Evolutionary conservation across 208 protist genomes (phyloP).

Genomic region (Angomonas ambiguus): DNA sequence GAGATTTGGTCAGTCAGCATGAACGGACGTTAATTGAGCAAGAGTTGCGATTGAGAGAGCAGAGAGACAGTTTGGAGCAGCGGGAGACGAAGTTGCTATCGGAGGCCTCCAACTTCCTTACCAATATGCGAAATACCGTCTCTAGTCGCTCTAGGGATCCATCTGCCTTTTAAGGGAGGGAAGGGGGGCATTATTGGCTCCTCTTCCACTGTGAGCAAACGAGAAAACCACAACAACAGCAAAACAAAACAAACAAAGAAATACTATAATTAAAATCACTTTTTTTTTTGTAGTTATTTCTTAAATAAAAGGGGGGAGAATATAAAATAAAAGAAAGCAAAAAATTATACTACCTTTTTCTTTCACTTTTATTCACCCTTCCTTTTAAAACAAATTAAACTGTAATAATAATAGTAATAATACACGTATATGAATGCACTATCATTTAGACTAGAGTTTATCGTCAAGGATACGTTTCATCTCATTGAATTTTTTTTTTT

Average conservation of each 20-base stretch:
- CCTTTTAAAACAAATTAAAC: background rate
- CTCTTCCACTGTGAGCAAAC: too few relatives aligned
- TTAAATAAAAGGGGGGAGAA: background rate
- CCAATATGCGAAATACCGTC: conserved; percentile 64
- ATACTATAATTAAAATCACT: too few relatives aligned
- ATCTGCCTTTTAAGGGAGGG: conserved; percentile 35
- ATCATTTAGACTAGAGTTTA: background rate
- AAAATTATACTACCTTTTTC: background rate
- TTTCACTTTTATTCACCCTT: conserved; percentile 2
- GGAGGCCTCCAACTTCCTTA: conserved; percentile 79
- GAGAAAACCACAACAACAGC: too few relatives aligned
- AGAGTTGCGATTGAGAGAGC: conserved; percentile 83
- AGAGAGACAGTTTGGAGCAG: conserved; percentile 85
- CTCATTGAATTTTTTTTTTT: conserved; percentile 8
- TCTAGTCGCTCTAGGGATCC: conserved; percentile 56
- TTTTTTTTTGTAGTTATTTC: background rate
- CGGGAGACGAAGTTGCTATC: conserved; percentile 85
- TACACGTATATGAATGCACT: background rate
- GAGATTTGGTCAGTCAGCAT: conserved; percentile 81
- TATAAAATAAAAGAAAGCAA: background rate
- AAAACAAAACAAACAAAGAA: too few relatives aligned
- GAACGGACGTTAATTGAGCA: conserved; percentile 87
- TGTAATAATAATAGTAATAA: conserved; percentile 5
- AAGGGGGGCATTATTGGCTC: too few relatives aligned
- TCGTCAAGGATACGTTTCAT: background rate